These are phyloP conservation scores for Alternaria triticimaculans DNA, from an alignment of 2,329 filamentous ascomycete genomes.

Conservation along the genomic window DNA sequence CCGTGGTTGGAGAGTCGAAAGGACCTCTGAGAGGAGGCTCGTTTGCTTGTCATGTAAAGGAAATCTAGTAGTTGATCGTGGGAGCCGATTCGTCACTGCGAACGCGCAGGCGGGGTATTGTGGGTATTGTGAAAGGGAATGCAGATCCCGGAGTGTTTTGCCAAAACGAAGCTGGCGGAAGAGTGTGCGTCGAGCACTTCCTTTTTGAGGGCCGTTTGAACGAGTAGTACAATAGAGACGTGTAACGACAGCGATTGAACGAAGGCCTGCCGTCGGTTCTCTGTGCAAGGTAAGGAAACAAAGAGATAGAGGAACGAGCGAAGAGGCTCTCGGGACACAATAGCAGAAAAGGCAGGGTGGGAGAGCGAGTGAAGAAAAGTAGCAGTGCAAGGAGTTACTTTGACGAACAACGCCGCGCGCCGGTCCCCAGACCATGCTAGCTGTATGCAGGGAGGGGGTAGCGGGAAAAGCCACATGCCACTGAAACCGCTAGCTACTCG, in stretches of 20 bases:
- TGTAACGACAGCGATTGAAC: constrained; percentile 37
- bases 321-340: constrained; percentile 27
- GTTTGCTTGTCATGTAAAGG: constrained; percentile 28
- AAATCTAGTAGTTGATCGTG: constrained; percentile 11
- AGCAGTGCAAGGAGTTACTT: constrained; percentile 10
- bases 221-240: constrained; percentile 22
- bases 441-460: constrained; percentile 21
- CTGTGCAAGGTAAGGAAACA: constrained; percentile 22
- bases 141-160: constrained; percentile 2
- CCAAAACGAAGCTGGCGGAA: constrained; percentile 18
- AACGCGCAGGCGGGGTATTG: constrained; percentile 15
- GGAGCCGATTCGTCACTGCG: constrained; percentile 19
- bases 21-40: constrained; percentile 42
- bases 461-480: constrained; percentile 28
- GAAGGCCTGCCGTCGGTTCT: constrained; percentile 40
- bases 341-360: constrained; percentile 15
- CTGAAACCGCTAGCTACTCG: constrained; percentile 26
- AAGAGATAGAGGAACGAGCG: constrained; percentile 27
- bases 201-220: constrained; percentile 14
- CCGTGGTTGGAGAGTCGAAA: constrained; percentile 45
- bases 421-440: constrained; percentile 15
- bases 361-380: constrained; percentile 20
- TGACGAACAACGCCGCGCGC: constrained; percentile 10
- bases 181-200: constrained; percentile 47
- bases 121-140: constrained; percentile 9